Base-by-base conservation (phyloP, 805 yeast genomes). In the Saccharomycopsis fodiens region DNA sequence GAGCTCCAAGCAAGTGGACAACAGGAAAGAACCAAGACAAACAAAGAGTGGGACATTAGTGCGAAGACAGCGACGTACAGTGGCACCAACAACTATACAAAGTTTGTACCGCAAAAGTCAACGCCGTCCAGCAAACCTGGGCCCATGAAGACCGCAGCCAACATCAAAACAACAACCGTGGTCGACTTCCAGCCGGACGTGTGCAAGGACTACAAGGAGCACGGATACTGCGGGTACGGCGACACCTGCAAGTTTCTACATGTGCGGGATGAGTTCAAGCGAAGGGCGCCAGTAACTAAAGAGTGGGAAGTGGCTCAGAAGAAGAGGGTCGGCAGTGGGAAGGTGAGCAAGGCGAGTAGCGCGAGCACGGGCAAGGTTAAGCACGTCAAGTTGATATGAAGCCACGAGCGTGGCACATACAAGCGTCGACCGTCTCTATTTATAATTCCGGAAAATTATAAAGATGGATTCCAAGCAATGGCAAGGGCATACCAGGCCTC, bases 151-250 rank as follows among this genome's bases (percentile, higher is more conserved):
- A 57, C 67, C 5, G 54, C 69, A 0, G 42, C 74, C 0, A 73
- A 73, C 55, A 70, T 89, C 23, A 70, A 76, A 38, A 72, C 81
- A 10, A 83, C 88, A 0, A 79, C 85, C 0, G 67, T 80, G 1
- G 72, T 83, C 32, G 98, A 93, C 58, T 93, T 81, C 58, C 96
- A 86, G 59, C 89, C 94, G 1, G 97, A 93, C 58, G 81, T 93
- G 1, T 93, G 98, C 59, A 93, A 91, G 58, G 97, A 93, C 61
- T 93, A 74, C 61, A 74, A 78, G 48, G 84, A 82, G 54, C 89
- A 94, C 0, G 99, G 98, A 0, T 89, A 79, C 59, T 93, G 98
- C 70, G 97, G 97, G 4, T 93, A 82, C 60, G 99, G 99, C 6
- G 98, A 93, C 56, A 82, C 93, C 30, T 93, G 99, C 67, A 93